phyloP scores from a whole-genome alignment of 352 stramenopile species.

The Globisporangium nunn region DNA sequence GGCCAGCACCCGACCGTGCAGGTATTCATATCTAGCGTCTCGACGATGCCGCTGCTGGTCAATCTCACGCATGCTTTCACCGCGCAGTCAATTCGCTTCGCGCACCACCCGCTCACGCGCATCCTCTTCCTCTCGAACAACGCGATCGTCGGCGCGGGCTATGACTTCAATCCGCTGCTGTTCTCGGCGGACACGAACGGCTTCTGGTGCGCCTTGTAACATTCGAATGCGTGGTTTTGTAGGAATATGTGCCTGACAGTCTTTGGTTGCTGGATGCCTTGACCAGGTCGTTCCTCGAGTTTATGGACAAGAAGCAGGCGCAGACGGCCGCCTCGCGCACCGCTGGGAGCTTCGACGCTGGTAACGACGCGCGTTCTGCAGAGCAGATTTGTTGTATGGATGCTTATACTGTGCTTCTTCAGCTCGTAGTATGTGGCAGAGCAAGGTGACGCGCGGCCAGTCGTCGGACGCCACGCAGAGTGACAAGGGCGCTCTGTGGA shows the following conservation, averaged over 20 bases:
- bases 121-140: slow-evolving; percentile 89
- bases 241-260: not conserved
- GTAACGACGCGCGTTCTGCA: slow-evolving; percentile 15
- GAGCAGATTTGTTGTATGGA: not conserved
- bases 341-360: slow-evolving; percentile 60
- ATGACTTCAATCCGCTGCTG: slow-evolving; percentile 91
- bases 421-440: slow-evolving; percentile 80
- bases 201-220: slow-evolving; percentile 44
- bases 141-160: slow-evolving; percentile 79
- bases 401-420: not conserved
- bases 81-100: slow-evolving; percentile 81
- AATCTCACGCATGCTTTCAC: not conserved
- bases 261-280: not conserved
- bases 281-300: slow-evolving; percentile 57
- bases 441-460: slow-evolving; percentile 78
- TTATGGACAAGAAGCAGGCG: slow-evolving; percentile 71
- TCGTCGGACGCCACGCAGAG: slow-evolving; percentile 74
- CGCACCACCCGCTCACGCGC: slow-evolving; percentile 73
- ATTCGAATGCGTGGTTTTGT: not conserved
- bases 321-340: slow-evolving; percentile 47
- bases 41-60: too few species aligned
- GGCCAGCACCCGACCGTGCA: slow-evolving; percentile 71
- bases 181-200: slow-evolving; percentile 74
- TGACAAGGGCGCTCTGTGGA: slow-evolving; percentile 81
- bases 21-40: slow-evolving; percentile 16